Base-by-base conservation (phyloP, 2,329 filamentous ascomycete genomes). In the Fusarium xylarioides region DNA sequence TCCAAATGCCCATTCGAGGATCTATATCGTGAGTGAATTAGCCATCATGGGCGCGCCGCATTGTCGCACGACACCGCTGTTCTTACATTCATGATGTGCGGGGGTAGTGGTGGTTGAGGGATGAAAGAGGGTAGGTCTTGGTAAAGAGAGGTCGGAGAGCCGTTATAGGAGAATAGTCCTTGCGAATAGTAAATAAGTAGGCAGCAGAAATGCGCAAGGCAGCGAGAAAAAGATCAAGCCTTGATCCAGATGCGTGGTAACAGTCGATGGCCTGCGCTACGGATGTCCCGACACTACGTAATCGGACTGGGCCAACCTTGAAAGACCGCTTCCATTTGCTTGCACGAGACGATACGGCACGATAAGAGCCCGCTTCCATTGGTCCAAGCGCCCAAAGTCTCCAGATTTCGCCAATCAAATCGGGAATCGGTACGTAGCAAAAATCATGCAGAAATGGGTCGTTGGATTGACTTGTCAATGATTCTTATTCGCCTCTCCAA, bases 1-100 rank as follows among this genome's bases (percentile, higher is more conserved):
- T 76, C 96, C 96, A 81, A 99, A 99, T 43, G 95, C 95, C 95
- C 96, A 99, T 90, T 99, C 96, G 71, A 99, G 90, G 81, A 98
- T 94, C 94, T 98, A 78, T 58, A 43, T 47, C 57, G 53, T 50
- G 59, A 73, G 56, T 30, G 56, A 54, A 68, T 74, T 71, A 74
- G 68, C 72, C 66, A 66, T 75, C 71, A 71, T 63, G 40, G 32
- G 63, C 37, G 40, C 60, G 37, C 59, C 61, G 64, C n/a, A 63
- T 61, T 50, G 56, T 65, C 46, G 64, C 60, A 53, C 65, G 69
- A 75, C 69, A 63, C 68, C 66, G 70, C 73, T 68, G 59, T 63
- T 66, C 77, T 76, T 76, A 78, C 77, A 64, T 78, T 78, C 77
- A 78, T 78, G 65, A 66, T 77, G 60, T 64, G 76, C 68, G 70